Evolutionary conservation across 768 basidiomycete species (phyloP).

Genomic region (Gymnopilus dilepis): DNA sequence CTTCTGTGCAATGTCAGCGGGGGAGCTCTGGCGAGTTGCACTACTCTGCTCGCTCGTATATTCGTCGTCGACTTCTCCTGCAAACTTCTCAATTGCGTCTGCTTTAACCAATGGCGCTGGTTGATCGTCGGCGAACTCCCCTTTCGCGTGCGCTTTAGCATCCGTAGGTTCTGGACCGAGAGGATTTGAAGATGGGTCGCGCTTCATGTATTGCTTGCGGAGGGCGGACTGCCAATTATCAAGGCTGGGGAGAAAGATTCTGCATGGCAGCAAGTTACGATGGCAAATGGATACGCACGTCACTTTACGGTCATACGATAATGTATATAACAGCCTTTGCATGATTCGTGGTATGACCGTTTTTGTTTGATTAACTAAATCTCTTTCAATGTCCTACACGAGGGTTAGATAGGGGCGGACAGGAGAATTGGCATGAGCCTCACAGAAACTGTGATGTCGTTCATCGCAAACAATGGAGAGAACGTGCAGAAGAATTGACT

Average conservation of each 20-base stretch:
- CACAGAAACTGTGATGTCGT: conserved; percentile 73
- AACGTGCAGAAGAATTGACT: conserved; percentile 91
- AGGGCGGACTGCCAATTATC: conserved; percentile 82
- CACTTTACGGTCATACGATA: conserved; percentile 83
- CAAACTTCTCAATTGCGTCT: no score
- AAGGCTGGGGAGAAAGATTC: conserved; percentile 45
- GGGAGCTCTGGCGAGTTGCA: not conserved
- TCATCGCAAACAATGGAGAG: conserved; percentile 69
- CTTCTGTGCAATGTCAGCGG: no score
- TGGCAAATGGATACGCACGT: conserved; percentile 57
- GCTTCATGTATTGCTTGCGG: conserved; percentile 77
- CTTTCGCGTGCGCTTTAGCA: conserved; percentile 7
- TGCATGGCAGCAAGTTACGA: conserved; percentile 1
- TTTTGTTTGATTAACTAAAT: conserved; percentile 65
- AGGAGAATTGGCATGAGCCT: conserved; percentile 26
- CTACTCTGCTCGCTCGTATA: not conserved
- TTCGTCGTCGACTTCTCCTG: not conserved
- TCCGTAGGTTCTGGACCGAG: conserved; percentile 63
- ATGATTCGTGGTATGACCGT: conserved; percentile 74
- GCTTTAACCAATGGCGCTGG: not conserved
- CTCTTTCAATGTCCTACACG: conserved; percentile 77
- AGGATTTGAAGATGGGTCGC: conserved; percentile 72
- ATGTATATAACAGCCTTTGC: conserved; percentile 71
- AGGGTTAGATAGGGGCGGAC: conserved; percentile 13
- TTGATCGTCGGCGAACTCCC: conserved; percentile 5